Evolutionary conservation across 768 basidiomycete species (phyloP), one percentile per base, ranked within the genome.

Genomic region (Candolleomyces eurysporus): DNA sequence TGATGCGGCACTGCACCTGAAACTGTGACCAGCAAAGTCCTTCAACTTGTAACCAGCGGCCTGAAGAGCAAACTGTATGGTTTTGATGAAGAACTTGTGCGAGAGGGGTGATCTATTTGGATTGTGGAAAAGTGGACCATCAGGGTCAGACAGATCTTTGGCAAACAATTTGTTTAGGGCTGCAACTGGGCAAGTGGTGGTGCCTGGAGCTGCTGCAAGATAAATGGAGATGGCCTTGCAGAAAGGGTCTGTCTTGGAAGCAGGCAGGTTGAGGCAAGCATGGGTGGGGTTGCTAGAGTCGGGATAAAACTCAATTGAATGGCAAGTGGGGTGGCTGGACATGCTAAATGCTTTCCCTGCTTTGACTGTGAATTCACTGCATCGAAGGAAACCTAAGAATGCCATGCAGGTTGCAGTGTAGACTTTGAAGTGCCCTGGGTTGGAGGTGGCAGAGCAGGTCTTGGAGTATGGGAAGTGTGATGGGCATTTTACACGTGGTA

Each of bases 191-290:
- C 66, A 66, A 11, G 65, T 63, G 43, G 53, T 49, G 32, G 26
- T 64, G 39, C 30, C 60, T 13, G 63, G 69, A 4, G 64, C 68
- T 7, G 62, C 59, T 2, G 73, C 68, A n/a, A 73, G 22, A 30
- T 26, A 30, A 22, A 52, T 52, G 11, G 46, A 22, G 53, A 59
- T 42, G 13, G 21, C 50, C 30, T 52, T 52, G 7, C 73, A 63
- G 58, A 77, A 78, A 1, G 74, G 75, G 64, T 77, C 73, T 5
- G 75, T 76, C 57, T 78, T 78, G 1, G 76, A 78, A 2, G 67
- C 63, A 5, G 75, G 73, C 0, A 78, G 65, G 8, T 65, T 66
- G 39, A 76, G 64, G 14, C 49, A 46, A 30, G 72, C 22, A 48
- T 71, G 68, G 0, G 67, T 67, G 11, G 72, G 64, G 17, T 64